Percentiles rank a stretch among this genome's conserved stretches.
Evolutionary conservation across 345 rosid species (phyloP).

Genomic region (Lepidium didymum): DNA sequence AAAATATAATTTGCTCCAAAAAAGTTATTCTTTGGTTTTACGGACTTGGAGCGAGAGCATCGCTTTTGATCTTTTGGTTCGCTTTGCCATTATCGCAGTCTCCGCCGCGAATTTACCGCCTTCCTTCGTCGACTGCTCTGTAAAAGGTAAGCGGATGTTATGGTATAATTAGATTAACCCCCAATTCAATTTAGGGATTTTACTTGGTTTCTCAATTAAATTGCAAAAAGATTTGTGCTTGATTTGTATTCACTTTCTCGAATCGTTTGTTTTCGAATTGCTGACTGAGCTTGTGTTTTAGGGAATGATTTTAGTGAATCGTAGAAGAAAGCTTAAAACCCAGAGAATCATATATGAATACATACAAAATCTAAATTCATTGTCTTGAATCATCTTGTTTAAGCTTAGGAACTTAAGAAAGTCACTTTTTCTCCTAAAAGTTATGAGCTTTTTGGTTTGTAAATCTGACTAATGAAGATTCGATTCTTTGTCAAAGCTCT

Average conservation of each 20-base stretch:
- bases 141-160: not conserved
- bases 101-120: not conserved
- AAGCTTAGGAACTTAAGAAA: not conserved
- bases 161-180: not conserved
- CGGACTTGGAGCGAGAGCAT: not conserved
- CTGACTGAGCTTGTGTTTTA: not conserved
- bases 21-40: not conserved
- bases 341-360: not conserved
- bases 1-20: too few relatives aligned
- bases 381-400: not conserved
- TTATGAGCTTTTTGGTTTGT: not conserved
- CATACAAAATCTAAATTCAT: not conserved
- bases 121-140: not conserved
- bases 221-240: not conserved
- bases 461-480: not conserved
- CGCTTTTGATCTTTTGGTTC: not conserved
- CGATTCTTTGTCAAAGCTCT: not conserved
- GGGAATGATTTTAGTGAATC: not conserved
- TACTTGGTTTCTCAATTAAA: constrained; percentile 1
- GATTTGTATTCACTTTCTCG: not conserved
- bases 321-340: not conserved
- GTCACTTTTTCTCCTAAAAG: not conserved
- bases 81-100: not conserved
- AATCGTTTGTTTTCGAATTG: not conserved
- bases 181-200: not conserved